phyloP scores from a whole-genome alignment of 2,329 filamentous ascomycete species.

The Cytospora schulzeri region DNA sequence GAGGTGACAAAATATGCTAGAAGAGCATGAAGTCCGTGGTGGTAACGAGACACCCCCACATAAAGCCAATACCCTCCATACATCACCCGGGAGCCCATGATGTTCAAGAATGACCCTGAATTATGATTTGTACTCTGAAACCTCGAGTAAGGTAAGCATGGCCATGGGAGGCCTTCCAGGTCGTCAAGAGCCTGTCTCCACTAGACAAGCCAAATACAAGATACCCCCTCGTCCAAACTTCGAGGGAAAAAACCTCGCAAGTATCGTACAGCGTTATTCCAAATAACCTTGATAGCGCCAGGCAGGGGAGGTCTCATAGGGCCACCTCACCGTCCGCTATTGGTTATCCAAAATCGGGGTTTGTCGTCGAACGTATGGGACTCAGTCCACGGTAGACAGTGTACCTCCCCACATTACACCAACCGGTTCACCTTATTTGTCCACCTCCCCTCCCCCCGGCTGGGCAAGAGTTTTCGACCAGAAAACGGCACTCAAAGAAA shows the following conservation, averaged over 20 bases:
- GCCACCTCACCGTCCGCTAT: slow-evolving; percentile 1
- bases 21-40: background rate
- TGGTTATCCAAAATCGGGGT: background rate
- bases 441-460: background rate
- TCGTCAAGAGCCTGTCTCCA: background rate
- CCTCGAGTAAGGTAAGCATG: slow-evolving; percentile 1
- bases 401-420: slow-evolving; percentile 11
- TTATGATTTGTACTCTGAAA: background rate
- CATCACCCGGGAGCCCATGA: background rate
- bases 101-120: background rate
- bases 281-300: background rate
- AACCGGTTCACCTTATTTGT: background rate
- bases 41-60: background rate
- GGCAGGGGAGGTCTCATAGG: background rate
- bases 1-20: background rate
- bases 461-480: background rate
- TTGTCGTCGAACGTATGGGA: slow-evolving; percentile 13
- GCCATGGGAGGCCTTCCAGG: background rate
- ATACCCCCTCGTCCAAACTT: background rate
- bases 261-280: slow-evolving; percentile 1
- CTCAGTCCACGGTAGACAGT: slow-evolving; percentile 10
- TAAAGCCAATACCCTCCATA: background rate
- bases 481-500: background rate
- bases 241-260: slow-evolving; percentile 1
- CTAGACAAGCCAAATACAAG: background rate